Conservation (phyloP, 2,329 filamentous ascomycete species). For the Ascochyta viciae-villosae region DNA sequence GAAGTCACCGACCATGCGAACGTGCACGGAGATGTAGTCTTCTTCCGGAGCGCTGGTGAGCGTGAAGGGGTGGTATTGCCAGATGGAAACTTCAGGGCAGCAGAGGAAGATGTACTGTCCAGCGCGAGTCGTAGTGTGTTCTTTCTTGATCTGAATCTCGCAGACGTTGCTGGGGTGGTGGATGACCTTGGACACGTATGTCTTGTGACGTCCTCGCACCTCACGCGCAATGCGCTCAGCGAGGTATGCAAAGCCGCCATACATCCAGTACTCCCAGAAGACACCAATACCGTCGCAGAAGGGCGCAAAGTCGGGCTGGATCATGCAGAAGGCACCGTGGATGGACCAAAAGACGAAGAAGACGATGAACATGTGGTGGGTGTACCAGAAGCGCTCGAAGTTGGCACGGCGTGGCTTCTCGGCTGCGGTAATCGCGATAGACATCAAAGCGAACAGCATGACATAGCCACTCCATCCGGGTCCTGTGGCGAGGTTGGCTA, state of each 20-base stretch:
- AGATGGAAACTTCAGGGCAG: conserved; percentile 83
- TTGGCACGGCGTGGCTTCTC: conserved; percentile 81
- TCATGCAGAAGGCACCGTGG: conserved; percentile 90
- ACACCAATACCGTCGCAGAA: conserved; percentile 80
- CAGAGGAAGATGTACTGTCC: conserved; percentile 89
- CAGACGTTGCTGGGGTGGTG: conserved; percentile 89
- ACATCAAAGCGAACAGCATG: conserved; percentile 80
- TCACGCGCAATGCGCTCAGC: conserved; percentile 81
- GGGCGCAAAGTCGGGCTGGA: conserved; percentile 80
- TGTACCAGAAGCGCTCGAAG: conserved; percentile 91
- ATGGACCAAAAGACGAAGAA: conserved; percentile 94
- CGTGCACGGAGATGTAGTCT: conserved; percentile 87
- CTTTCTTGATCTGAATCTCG: conserved; percentile 92
- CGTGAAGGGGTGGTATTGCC: conserved; percentile 90
- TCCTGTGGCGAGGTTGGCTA: conserved; percentile 79
- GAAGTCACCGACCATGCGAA: conserved; percentile 84
- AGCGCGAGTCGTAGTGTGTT: conserved; percentile 79
- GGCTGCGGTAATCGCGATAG: conserved; percentile 78
- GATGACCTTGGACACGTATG: conserved; percentile 86
- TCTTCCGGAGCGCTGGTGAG: conserved; percentile 87
- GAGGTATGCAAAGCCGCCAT: conserved; percentile 80
- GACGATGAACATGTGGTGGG: conserved; percentile 84
- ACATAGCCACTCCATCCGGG: conserved; percentile 88
- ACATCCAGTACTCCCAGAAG: conserved; percentile 92
- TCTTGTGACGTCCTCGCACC: conserved; percentile 80